These are phyloP conservation scores for Solanum paucissectum DNA, from an alignment of 257 asterid genomes.

Conservation along the genomic window DNA sequence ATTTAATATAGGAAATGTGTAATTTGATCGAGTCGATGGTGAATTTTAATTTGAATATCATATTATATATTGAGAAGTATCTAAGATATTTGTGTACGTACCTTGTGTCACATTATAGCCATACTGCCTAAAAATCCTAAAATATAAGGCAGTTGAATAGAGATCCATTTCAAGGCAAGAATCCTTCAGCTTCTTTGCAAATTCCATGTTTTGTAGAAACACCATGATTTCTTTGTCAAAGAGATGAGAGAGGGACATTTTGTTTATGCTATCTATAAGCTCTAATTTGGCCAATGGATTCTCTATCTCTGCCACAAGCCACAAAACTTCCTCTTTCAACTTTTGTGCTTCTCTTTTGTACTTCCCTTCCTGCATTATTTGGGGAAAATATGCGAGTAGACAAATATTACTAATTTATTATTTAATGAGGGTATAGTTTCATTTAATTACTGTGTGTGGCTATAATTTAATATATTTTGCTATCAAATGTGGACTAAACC, in stretches of 20 bases:
- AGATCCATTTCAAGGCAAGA: not conserved
- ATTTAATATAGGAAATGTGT: too few relatives aligned
- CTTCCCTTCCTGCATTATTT: not conserved
- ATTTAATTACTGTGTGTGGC: too few relatives aligned
- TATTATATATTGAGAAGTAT: not conserved
- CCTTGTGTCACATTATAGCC: constrained; percentile 50
- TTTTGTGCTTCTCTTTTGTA: not conserved
- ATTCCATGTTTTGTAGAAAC: not conserved
- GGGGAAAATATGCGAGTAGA: too few relatives aligned
- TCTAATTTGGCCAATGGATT: not conserved
- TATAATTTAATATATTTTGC: too few relatives aligned
- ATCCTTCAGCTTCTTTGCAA: not conserved
- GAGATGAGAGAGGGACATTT: not conserved
- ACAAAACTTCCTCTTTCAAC: not conserved
- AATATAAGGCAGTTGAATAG: constrained; percentile 26
- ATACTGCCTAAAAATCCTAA: constrained; percentile 42
- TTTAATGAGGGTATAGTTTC: too few relatives aligned
- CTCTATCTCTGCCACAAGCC: not conserved
- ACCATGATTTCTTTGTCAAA: not conserved
- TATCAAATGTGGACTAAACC: too few relatives aligned
- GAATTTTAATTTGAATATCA: too few relatives aligned
- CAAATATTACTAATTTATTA: too few relatives aligned
- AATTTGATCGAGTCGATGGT: too few relatives aligned
- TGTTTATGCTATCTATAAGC: not conserved
- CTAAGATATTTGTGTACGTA: not conserved